Evolutionary conservation across 2,329 filamentous ascomycete genomes (phyloP), one percentile per base, ranked within the genome.

Genomic region (Corynespora cassiicola): DNA sequence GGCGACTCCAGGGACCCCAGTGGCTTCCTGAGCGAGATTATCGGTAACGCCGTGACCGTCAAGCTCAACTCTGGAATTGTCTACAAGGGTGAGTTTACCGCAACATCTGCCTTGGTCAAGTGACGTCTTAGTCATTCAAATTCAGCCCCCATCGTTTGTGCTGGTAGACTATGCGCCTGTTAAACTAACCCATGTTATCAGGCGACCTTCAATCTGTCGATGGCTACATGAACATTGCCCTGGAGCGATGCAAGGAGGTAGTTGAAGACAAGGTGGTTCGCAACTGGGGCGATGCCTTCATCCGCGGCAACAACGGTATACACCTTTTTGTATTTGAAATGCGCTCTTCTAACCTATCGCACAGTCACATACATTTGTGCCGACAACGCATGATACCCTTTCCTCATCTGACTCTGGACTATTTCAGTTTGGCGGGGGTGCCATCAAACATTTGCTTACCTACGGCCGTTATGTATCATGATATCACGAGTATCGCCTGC

Each of bases 141-240:
- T 8, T 8, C 8, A 24, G 22, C 15, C n/a, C n/a, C n/a, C n/a
- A n/a, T n/a, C n/a, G n/a, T n/a, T n/a, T n/a, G n/a, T n/a, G n/a
- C n/a, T n/a, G n/a, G n/a, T n/a, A n/a, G n/a, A n/a, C n/a, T n/a
- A n/a, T n/a, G n/a, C n/a, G n/a, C n/a, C n/a, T n/a, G n/a, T n/a
- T n/a, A n/a, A n/a, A n/a, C 41, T 57, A 30, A 56, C 30, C n/a
- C 7, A 6, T 11, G 6, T 21, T 2, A 6, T 12, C 48, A 96
- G 92, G 94, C 56, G 90, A 96, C 68, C 80, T 97, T 23, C 91
- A 97, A 68, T 96, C 91, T 1, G 92, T 99, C 32, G 94, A 99
- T 70, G 94, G 94, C 35, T 99, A 97, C 74, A 99, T 99, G 94
- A 99, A 99, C 74, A 96, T 99, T 67, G 92, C 94, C 9, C 81